Conservation (phyloP, 129 eudicot genomes). For the Gnaphalium uliginosum region DNA sequence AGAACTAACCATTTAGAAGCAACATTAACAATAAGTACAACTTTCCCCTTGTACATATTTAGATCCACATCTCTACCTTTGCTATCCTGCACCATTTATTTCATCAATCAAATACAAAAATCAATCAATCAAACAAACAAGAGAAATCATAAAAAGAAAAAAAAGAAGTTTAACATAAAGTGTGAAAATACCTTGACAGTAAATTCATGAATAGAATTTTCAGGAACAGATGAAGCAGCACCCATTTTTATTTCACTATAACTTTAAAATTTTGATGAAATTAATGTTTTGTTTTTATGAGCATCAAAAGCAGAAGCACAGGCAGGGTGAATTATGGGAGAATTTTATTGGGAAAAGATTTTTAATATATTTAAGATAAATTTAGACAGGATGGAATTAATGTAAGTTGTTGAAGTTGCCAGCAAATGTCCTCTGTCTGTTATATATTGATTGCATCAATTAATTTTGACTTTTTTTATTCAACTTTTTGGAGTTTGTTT, state of each 20-base stretch:
- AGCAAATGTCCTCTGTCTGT: neutral
- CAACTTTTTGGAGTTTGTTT: no score
- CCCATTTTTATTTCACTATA: constrained; percentile 49
- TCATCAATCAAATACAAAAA: neutral
- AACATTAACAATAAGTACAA: constrained; percentile 88
- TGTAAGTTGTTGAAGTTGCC: constrained; percentile 3
- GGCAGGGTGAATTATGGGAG: neutral
- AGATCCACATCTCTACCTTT: constrained; percentile 83
- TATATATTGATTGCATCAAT: neutral
- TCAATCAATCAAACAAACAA: neutral
- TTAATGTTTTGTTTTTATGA: neutral
- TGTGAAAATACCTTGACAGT: constrained; percentile 65
- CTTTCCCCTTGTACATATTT: constrained; percentile 72
- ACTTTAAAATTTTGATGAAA: neutral
- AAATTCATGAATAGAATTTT: constrained; percentile 73
- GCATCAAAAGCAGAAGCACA: neutral
- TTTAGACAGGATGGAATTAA: neutral
- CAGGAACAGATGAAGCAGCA: constrained; percentile 60
- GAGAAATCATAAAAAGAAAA: no score
- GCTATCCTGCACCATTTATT: constrained; percentile 46
- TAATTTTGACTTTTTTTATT: neutral
- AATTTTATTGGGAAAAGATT: neutral
- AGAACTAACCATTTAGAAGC: constrained; percentile 76
- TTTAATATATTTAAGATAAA: neutral
- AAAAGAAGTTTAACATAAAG: neutral